phyloP scores from a whole-genome alignment of 2,329 filamentous ascomycete genomes.

The Truncatella angustata region DNA sequence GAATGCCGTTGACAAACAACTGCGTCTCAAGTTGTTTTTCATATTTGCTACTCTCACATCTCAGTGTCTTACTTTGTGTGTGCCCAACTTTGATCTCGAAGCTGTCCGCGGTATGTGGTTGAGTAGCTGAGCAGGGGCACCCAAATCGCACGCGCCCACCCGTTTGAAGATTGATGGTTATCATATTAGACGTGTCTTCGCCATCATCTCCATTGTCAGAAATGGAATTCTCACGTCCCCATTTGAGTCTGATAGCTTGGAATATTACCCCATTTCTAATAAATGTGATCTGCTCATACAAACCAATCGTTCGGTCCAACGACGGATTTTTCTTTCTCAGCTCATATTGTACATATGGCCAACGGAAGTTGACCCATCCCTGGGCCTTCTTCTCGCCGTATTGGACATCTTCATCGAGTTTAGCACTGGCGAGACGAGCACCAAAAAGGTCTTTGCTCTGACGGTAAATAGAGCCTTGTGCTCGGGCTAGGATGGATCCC shows the following conservation, averaged over 20 bases:
- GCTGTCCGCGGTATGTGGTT: background rate
- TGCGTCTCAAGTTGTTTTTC: background rate
- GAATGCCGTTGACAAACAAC: background rate
- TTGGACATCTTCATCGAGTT: background rate
- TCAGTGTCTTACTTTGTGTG: background rate
- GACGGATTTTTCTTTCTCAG: background rate
- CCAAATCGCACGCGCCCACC: slow-evolving; percentile 1
- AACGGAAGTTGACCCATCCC: slow-evolving; percentile 1
- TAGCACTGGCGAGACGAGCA: background rate
- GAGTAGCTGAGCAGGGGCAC: background rate
- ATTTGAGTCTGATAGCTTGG: background rate
- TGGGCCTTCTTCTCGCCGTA: background rate
- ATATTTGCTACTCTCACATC: background rate
- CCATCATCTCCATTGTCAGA: background rate
- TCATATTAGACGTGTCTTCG: background rate
- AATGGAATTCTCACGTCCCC: background rate
- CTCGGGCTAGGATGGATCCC: background rate
- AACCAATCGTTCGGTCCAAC: background rate
- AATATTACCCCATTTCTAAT: background rate
- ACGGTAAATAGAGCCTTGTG: background rate
- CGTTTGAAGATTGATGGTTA: background rate
- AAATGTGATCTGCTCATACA: background rate
- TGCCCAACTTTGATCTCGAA: background rate
- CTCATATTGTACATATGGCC: slow-evolving; percentile 1
- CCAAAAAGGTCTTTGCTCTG: background rate